Evolutionary conservation across 2,329 filamentous ascomycete species (phyloP), one percentile per base, ranked within the genome.

Genomic region (Talaromyces sp.): DNA sequence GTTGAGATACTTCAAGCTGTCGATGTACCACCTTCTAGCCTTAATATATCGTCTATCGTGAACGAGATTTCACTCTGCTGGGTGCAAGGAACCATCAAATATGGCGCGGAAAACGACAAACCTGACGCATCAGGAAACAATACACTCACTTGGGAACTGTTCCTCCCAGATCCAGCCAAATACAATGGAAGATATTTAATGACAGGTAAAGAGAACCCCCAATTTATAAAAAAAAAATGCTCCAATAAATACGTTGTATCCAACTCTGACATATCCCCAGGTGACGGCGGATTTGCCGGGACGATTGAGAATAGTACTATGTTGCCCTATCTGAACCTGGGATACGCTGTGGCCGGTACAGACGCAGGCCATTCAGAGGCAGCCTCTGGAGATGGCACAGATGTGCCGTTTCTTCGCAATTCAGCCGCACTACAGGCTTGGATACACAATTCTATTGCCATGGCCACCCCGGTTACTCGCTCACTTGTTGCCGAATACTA

Each of bases 401-500:
- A 60, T 32, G 55, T 9, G 13, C 52, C 58, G 2, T 52, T 52
- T 52, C 49, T 52, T 27, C 22, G 19, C 6, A 30, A 52, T 19
- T 11, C 27, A 6, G 49, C 22, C 1, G 13, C 25, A 17, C 11
- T 30, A 3, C 22, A 60, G 32, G 73, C 73, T 0, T 77, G 75
- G 75, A 76, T 76, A 52, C 73, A 76, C 55, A 64, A 76, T 59
- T 75, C 73, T 1, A 72, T 76, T 39, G 70, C 72, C 6, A 66
- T 73, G 10, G 70, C 75, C 27, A 74, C 73, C 0, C 68, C 68
- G 1, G 58, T 68, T 8, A 68, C 72, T 1, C 72, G 68, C 25
- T 64, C 63, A 1, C 60, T 79, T 22, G 67, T 69, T 7, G 61
- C 66, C 5, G 55, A 59, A 17, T 78, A 75, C 63, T 80, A 80